A percentile compares a stretch with the other conserved stretches of the same genome.
phyloP scores from a whole-genome alignment of 331 rosid genomes.

The Erythrophleum ivorense region DNA sequence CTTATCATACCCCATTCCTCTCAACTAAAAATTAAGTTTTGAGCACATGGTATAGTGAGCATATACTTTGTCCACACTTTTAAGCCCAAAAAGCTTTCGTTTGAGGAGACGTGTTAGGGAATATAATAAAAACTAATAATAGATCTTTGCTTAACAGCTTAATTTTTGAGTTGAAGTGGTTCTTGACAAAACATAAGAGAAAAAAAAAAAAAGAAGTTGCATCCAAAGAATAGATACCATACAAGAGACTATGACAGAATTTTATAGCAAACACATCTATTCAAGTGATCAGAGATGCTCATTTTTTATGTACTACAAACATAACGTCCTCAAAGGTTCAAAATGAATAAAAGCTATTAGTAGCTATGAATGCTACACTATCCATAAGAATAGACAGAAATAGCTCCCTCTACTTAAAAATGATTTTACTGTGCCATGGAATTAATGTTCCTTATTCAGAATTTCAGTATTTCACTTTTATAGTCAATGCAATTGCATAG shows the following conservation, averaged over 20 bases:
- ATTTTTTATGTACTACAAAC: neutral
- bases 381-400: conserved; percentile 2
- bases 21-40: neutral
- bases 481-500: neutral
- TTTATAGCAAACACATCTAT: conserved; percentile 16
- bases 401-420: neutral
- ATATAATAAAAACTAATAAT: too few species aligned
- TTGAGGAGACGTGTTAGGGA: neutral
- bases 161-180: too few species aligned
- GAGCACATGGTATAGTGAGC: neutral
- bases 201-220: conserved; percentile 21
- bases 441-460: neutral
- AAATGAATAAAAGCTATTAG: neutral
- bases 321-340: neutral
- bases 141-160: too few species aligned
- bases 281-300: conserved; percentile 6
- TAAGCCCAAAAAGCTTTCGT: neutral
- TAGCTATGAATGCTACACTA: conserved; percentile 3
- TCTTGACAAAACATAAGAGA: conserved; percentile 9
- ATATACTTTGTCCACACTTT: neutral
- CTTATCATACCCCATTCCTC: too few species aligned
- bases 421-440: neutral
- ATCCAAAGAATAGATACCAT: conserved; percentile 19
- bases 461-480: conserved; percentile 2
- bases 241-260: conserved; percentile 2